phyloP scores from a whole-genome alignment of 2,329 filamentous ascomycete species.

The Aspergillus vadensis region DNA sequence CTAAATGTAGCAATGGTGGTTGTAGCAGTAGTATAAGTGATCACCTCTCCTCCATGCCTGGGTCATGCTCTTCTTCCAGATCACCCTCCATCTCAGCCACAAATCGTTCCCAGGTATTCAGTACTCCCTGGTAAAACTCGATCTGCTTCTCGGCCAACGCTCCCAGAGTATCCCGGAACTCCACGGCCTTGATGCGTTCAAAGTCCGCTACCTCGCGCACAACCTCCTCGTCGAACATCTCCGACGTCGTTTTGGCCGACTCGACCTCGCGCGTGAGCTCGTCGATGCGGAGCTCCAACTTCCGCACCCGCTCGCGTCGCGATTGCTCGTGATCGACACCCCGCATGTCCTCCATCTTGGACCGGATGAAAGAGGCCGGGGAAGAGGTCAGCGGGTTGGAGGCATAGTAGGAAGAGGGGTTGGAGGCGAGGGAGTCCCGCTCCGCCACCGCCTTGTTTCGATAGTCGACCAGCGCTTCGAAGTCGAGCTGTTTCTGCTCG shows the following conservation, averaged over 20 bases:
- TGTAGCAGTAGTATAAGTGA: not conserved
- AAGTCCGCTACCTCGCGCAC: constrained; percentile 91
- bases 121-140: constrained; percentile 77
- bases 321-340: constrained; percentile 95
- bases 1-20: not conserved
- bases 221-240: constrained; percentile 95
- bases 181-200: constrained; percentile 90
- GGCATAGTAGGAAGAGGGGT: constrained; percentile 61
- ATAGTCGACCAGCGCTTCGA: constrained; percentile 93
- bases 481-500: constrained; percentile 97
- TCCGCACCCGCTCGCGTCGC: constrained; percentile 80
- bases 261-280: constrained; percentile 89
- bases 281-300: constrained; percentile 89
- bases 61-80: constrained; percentile 25
- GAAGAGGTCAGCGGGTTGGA: constrained; percentile 59
- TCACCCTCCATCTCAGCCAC: constrained; percentile 83
- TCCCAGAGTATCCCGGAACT: constrained; percentile 86
- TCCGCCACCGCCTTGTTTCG: constrained; percentile 87
- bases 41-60: not conserved
- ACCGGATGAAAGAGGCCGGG: constrained; percentile 81
- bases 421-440: constrained; percentile 74
- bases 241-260: constrained; percentile 78
- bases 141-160: constrained; percentile 82
- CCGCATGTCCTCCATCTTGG: constrained; percentile 94
- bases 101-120: constrained; percentile 85